Conservation (phyloP, 2,329 filamentous ascomycete genomes). For the Talaromyces piceae region DNA sequence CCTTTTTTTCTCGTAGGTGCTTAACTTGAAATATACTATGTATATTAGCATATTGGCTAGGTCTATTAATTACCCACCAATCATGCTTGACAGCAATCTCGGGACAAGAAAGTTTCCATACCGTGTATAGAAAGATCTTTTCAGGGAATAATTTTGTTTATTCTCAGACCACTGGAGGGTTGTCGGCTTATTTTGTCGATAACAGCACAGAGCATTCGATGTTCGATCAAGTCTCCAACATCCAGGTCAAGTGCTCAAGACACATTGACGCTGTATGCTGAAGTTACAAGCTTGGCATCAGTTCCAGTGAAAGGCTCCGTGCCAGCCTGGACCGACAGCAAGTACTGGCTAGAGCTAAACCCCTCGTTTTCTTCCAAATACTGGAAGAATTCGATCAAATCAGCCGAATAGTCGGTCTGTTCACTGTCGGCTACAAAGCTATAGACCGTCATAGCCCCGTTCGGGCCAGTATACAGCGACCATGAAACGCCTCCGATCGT, state of each 20-base stretch:
- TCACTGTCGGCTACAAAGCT: constrained; percentile 48
- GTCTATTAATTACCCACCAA: background rate
- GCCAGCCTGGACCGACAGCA: constrained; percentile 42
- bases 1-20: background rate
- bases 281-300: constrained; percentile 20
- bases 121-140: too few relatives aligned
- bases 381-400: constrained; percentile 51
- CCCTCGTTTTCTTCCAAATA: constrained; percentile 44
- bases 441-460: constrained; percentile 52
- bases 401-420: constrained; percentile 48
- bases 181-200: background rate
- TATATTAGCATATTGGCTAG: background rate
- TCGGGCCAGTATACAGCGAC: constrained; percentile 55
- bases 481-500: constrained; percentile 49
- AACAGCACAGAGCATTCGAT: background rate
- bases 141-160: too few relatives aligned
- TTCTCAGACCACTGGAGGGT: too few relatives aligned
- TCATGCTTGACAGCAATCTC: background rate
- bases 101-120: too few relatives aligned
- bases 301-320: constrained; percentile 30
- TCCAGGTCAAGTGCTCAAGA: background rate
- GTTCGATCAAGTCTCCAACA: background rate
- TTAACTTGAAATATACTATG: background rate
- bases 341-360: constrained; percentile 40
- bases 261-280: constrained; percentile 22